phyloP scores from a whole-genome alignment of 2,329 filamentous ascomycete species.

The Teratosphaeria epicoccoides region DNA sequence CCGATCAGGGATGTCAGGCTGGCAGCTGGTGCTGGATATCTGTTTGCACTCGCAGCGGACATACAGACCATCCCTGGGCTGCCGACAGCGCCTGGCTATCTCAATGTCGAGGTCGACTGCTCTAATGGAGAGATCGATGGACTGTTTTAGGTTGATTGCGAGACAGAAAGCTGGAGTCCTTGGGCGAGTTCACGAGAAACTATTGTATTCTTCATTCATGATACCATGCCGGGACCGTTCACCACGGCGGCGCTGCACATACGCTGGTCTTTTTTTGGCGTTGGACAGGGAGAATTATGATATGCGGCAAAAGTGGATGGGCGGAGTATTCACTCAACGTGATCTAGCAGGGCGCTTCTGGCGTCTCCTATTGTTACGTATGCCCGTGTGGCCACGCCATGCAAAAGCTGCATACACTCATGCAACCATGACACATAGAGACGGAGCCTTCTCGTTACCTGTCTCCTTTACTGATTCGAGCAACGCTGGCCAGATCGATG shows the following conservation, averaged over 20 bases:
- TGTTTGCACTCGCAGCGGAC: constrained; percentile 91
- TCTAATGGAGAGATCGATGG: constrained; percentile 50
- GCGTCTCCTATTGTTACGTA: not conserved
- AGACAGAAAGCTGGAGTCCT: no score
- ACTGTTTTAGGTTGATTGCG: constrained; percentile 81
- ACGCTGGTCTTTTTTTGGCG: not conserved
- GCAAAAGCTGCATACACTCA: not conserved
- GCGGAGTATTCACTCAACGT: not conserved
- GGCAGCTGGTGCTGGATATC: constrained; percentile 85
- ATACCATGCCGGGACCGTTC: not conserved
- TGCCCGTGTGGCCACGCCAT: not conserved
- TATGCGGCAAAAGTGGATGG: not conserved
- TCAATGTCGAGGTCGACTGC: constrained; percentile 69
- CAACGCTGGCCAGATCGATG: no score
- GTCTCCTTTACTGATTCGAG: no score
- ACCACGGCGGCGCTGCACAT: not conserved
- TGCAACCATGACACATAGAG: no score
- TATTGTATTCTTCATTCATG: not conserved
- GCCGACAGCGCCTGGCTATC: constrained; percentile 86
- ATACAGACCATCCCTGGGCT: constrained; percentile 97
- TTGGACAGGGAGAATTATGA: not conserved
- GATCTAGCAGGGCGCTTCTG: not conserved
- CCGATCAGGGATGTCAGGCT: constrained; percentile 90
- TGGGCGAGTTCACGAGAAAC: not conserved
- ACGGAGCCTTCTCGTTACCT: no score